phyloP scores from a whole-genome alignment of 192 early-diverging fungal genomes.

The Cladochytrium replicatum region DNA sequence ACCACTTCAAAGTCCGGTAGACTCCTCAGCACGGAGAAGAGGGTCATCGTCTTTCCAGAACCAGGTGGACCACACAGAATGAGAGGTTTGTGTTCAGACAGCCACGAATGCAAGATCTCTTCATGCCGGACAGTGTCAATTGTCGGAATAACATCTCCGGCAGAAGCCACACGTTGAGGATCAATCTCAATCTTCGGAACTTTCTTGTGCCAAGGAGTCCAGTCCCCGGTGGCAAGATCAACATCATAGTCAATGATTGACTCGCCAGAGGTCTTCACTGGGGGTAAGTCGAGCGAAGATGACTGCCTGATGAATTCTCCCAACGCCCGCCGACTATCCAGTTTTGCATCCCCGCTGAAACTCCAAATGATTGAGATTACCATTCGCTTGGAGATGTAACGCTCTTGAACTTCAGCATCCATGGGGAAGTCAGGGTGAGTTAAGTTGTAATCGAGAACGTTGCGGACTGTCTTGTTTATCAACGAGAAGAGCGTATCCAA shows the following conservation, averaged over 20 bases:
- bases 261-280: conserved; percentile 17
- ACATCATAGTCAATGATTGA: conserved; percentile 89
- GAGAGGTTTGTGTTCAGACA: conserved; percentile 89
- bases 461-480: conserved; percentile 74
- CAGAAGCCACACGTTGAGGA: conserved; percentile 74
- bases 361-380: conserved; percentile 83
- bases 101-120: conserved; percentile 87
- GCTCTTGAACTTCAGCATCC: conserved; percentile 60
- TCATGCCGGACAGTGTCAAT: conserved; percentile 97
- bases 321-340: conserved; percentile 58
- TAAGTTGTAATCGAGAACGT: conserved; percentile 80
- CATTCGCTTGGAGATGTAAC: conserved; percentile 75
- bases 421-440: conserved; percentile 95
- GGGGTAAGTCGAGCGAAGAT: conserved; percentile 67
- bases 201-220: conserved; percentile 78
- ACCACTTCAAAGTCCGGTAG: conserved; percentile 93
- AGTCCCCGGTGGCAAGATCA: conserved; percentile 65
- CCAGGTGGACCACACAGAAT: conserved; percentile 98
- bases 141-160: conserved; percentile 95
- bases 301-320: conserved; percentile 72
- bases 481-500: conserved; percentile 83
- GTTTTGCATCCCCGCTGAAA: conserved; percentile 81
- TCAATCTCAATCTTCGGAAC: conserved; percentile 95
- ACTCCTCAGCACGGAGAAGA: conserved; percentile 90
- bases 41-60: conserved; percentile 98